Evolutionary conservation across 176 grass and related monocot genomes (phyloP), one percentile per base, ranked within the genome.

Genomic region (Leersia perrieri): DNA sequence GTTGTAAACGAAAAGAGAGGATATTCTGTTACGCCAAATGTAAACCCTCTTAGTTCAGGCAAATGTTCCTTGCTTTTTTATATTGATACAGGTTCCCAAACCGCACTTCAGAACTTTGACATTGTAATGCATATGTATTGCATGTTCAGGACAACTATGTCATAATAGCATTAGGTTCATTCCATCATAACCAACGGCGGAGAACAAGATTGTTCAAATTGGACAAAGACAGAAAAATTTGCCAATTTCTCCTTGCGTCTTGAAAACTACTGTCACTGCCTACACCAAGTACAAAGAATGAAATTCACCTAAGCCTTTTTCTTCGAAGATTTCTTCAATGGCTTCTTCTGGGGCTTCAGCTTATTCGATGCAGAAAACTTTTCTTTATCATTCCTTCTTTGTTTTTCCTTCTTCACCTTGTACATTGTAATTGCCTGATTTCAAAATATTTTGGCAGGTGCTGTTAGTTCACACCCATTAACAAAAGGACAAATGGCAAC

Each of bases 341-440:
- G 33, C 40, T 92, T 94, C 73, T 93, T 93, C 51, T 91, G 86
- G 1, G 84, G 49, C 61, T 97, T 91, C 53, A 94, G 68, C 78
- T 91, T 94, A 63, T 70, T 75, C 26, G 84, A 81, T 76, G 67
- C 64, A 1, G 88, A 82, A 13, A 61, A 85, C 2, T 68, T 66
- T 16, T 81, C 71, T 22, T 67, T 87, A 14, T 93, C 81, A 53
- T 77, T 97, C 69, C n/a, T n/a, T n/a, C n/a, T n/a, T n/a, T n/a
- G n/a, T n/a, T n/a, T n/a, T n/a, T n/a, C n/a, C 55, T 91, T 97
- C 82, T 94, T 92, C 61, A 92, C 89, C 38, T 94, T 94, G 80
- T 88, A 94, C 91, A 97, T 88, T 7, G 89, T 91, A 76, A 92
- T 90, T 80, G 94, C 91, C 94, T 97, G 82, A 39, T 60, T n/a